These are phyloP conservation scores for Myriosclerotinia curreyana DNA, from an alignment of 2,329 filamentous ascomycete species.

Conservation along the genomic window DNA sequence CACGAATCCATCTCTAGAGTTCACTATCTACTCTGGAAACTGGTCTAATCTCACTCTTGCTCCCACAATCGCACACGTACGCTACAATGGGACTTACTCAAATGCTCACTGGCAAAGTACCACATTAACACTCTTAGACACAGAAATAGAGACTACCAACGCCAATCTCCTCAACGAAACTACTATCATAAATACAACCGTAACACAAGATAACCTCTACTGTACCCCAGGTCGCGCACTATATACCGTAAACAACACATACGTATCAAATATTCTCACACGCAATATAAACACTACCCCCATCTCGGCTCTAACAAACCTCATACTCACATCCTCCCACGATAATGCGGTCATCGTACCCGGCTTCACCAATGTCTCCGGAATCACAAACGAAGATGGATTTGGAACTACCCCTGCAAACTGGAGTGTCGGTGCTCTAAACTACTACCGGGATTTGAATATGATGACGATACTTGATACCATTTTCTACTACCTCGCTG, in stretches of 20 bases:
- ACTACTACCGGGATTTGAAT: slow-evolving; percentile 27
- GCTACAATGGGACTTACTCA: background rate
- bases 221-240: slow-evolving; percentile 27
- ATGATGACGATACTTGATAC: slow-evolving; percentile 19
- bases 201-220: slow-evolving; percentile 19
- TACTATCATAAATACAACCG: background rate
- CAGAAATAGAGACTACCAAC: background rate
- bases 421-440: slow-evolving; percentile 24
- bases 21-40: slow-evolving; percentile 9
- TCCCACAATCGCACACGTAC: background rate
- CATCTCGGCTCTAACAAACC: slow-evolving; percentile 18
- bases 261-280: slow-evolving; percentile 23
- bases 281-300: slow-evolving; percentile 19
- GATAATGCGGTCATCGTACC: slow-evolving; percentile 23
- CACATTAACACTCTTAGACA: background rate
- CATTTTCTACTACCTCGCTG: slow-evolving; percentile 10
- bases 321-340: slow-evolving; percentile 14
- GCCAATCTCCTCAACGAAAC: background rate
- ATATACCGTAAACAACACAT: slow-evolving; percentile 27
- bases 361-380: slow-evolving; percentile 1
- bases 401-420: slow-evolving; percentile 25
- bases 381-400: background rate
- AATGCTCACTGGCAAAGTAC: slow-evolving; percentile 9
- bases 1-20: background rate
- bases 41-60: background rate